Conservation (phyloP, 2,329 filamentous ascomycete genomes). For the Talaromyces islandicus region DNA sequence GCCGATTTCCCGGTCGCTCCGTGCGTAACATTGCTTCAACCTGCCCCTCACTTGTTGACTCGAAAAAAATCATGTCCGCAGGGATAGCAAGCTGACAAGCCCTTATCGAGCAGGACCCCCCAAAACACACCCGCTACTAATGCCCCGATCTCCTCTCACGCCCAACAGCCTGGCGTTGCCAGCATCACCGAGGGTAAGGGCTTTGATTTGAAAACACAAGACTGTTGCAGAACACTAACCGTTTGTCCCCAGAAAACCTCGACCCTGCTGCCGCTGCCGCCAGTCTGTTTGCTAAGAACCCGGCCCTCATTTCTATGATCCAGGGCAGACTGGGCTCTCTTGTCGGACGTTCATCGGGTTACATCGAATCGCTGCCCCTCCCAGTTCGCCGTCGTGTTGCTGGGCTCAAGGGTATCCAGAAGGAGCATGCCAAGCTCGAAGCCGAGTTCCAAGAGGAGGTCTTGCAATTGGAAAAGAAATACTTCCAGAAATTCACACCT, state of each 20-base stretch:
- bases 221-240: constrained; percentile 3
- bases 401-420: constrained; percentile 95
- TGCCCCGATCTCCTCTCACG: constrained; percentile 95
- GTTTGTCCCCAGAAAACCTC: constrained; percentile 65
- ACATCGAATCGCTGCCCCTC: constrained; percentile 89
- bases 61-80: background rate
- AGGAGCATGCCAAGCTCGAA: constrained; percentile 97
- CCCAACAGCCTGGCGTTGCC: constrained; percentile 85
- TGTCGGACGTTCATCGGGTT: constrained; percentile 91
- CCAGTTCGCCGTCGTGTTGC: constrained; percentile 88
- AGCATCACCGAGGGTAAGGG: constrained; percentile 94
- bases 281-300: constrained; percentile 92
- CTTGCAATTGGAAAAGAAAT: constrained; percentile 97
- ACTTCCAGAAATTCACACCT: constrained; percentile 97
- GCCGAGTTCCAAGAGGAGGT: constrained; percentile 98
- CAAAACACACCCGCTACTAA: constrained; percentile 96
- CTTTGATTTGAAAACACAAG: background rate
- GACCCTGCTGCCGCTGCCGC: constrained; percentile 74
- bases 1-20: constrained; percentile 56
- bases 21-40: constrained; percentile 42
- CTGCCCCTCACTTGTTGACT: constrained; percentile 10
- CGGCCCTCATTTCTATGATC: constrained; percentile 92
- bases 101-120: constrained; percentile 64
- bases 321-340: constrained; percentile 91
- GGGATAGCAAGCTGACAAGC: constrained; percentile 13